These are phyloP conservation scores for Coriolopsis trogii DNA, from an alignment of 1,284 basidiomycete genomes.

Conservation along the genomic window DNA sequence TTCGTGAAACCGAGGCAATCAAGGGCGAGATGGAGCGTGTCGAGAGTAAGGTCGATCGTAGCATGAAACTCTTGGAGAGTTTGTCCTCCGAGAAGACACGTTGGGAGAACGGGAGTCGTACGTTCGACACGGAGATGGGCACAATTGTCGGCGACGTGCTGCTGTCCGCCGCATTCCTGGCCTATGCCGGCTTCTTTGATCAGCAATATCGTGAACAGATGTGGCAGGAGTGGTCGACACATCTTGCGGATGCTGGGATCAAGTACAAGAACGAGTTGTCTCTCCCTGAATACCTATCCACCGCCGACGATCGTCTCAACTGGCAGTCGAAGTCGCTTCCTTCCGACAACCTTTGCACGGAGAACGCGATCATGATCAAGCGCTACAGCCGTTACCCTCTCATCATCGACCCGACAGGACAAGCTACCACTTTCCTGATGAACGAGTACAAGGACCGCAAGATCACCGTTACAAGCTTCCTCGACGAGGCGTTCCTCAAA, in stretches of 20 bases:
- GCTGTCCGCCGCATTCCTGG: constrained; percentile 94
- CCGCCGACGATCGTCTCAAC: constrained; percentile 92
- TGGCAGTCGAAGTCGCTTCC: constrained; percentile 97
- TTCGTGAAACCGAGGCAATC: constrained; percentile 97
- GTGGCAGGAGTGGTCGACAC: constrained; percentile 95
- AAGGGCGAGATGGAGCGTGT: constrained; percentile 98
- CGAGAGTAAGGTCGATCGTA: constrained; percentile 95
- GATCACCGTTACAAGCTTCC: constrained; percentile 97
- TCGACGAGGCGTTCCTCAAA: constrained; percentile 98
- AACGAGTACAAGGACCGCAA: constrained; percentile 97
- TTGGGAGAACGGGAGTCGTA: constrained; percentile 95
- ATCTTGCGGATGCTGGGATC: constrained; percentile 88
- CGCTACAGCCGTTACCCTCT: constrained; percentile 98
- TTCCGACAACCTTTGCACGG: constrained; percentile 93
- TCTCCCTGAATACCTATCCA: constrained; percentile 94
- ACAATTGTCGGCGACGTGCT: constrained; percentile 98
- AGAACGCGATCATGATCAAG: constrained; percentile 99
- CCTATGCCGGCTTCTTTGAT: constrained; percentile 98
- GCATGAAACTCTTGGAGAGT: constrained; percentile 94
- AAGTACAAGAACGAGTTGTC: constrained; percentile 93
- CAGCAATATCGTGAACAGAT: constrained; percentile 97
- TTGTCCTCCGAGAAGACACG: constrained; percentile 93
- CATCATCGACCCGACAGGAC: constrained; percentile 99
- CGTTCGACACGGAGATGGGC: constrained; percentile 98
- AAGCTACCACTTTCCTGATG: constrained; percentile 92